Conservation (phyloP, 306 rosid genomes). For the Prunus padus region DNA sequence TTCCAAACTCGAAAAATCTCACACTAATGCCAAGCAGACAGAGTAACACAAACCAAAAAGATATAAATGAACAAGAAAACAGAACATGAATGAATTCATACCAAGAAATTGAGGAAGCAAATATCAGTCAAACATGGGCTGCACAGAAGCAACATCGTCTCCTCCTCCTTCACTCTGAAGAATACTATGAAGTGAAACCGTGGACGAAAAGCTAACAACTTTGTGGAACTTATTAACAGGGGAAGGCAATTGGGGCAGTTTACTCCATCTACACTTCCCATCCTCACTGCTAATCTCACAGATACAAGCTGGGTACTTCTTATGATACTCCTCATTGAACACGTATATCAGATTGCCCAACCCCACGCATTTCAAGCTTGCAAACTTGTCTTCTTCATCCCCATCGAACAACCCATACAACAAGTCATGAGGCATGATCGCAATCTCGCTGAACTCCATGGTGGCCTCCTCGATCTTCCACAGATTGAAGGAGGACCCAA, state of each 20-base stretch:
- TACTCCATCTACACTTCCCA: conserved; percentile 61
- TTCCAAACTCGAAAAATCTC: background rate
- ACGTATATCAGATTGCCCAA: conserved; percentile 70
- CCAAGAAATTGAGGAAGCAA: conserved; percentile 22
- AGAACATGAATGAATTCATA: conserved; percentile 6
- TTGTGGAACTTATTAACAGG: conserved; percentile 71
- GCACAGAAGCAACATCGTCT: conserved; percentile 23
- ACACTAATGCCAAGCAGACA: background rate
- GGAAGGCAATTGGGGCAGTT: conserved; percentile 66
- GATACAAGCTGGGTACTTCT: conserved; percentile 72
- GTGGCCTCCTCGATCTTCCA: conserved; percentile 66
- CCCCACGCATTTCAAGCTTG: conserved; percentile 84
- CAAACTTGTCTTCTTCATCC: conserved; percentile 76
- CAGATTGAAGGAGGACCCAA: conserved; percentile 52
- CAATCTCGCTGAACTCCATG: conserved; percentile 67
- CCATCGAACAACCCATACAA: conserved; percentile 62
- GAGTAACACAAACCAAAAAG: background rate
- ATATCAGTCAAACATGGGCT: conserved; percentile 21
- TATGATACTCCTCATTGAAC: conserved; percentile 72
- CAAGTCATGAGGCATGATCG: conserved; percentile 65
- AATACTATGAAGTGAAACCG: conserved; percentile 48
- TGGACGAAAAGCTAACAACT: conserved; percentile 71
- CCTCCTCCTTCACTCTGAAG: conserved; percentile 39
- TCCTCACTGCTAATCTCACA: conserved; percentile 55
- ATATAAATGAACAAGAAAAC: background rate